phyloP scores from a whole-genome alignment of 495 filamentous ascomycete species.

The Letharia columbiana region DNA sequence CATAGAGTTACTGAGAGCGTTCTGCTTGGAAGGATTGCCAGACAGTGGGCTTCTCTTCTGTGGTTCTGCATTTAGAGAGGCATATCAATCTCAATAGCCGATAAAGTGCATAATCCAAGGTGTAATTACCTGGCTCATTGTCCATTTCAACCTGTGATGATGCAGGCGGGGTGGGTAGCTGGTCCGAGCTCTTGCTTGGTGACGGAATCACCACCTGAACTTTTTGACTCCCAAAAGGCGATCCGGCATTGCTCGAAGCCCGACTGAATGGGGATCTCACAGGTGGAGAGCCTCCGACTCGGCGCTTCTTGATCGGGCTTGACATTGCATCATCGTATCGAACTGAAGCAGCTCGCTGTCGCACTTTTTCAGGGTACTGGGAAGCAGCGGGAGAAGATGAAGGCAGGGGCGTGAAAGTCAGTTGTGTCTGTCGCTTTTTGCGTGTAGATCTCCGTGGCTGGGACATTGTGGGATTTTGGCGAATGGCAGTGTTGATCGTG shows the following conservation, averaged over 20 bases:
- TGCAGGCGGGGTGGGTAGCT: constrained; percentile 21
- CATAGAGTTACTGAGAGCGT: neutral
- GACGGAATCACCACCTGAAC: constrained; percentile 12
- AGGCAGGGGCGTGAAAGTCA: constrained; percentile 35
- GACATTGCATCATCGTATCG: constrained; percentile 34
- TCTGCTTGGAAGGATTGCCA: neutral
- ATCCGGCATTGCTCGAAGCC: constrained; percentile 5
- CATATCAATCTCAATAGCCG: neutral
- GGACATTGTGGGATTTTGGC: neutral
- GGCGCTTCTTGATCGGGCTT: constrained; percentile 24
- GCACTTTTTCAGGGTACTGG: constrained; percentile 19
- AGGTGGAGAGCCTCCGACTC: neutral
- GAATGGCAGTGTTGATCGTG: neutral
- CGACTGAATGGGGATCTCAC: constrained; percentile 2
- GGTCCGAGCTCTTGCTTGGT: neutral
- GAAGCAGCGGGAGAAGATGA: constrained; percentile 21
- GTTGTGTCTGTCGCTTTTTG: constrained; percentile 39
- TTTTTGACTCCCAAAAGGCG: neutral
- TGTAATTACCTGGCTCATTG: neutral
- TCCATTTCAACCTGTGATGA: constrained; percentile 18
- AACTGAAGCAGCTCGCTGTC: constrained; percentile 33
- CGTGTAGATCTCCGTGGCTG: constrained; percentile 5
- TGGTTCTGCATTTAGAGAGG: neutral
- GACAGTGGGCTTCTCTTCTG: neutral
- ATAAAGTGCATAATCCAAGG: neutral